A percentile compares a stretch with the other conserved stretches of the same genome.
Conservation (phyloP, 208 protist genomes). For the Leishmania tarentolae region DNA sequence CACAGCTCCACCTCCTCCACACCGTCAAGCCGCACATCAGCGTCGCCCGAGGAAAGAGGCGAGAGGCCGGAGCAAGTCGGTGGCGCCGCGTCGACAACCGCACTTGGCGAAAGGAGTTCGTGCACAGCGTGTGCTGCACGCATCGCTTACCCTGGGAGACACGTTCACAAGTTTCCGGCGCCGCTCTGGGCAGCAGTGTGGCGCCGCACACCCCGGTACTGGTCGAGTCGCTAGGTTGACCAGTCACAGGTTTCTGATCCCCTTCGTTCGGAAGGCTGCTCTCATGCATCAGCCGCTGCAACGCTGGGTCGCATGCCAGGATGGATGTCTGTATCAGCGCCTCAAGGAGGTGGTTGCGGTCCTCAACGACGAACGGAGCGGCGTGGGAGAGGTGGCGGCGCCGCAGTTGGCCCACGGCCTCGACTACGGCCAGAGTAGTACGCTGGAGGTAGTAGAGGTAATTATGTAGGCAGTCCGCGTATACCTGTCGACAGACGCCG, state of each 20-base stretch:
- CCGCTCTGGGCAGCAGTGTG: neutral
- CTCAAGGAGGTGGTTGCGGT: slow-evolving; percentile 47
- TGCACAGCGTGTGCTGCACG: neutral
- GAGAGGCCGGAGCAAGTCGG: neutral
- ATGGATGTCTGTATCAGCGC: slow-evolving; percentile 36
- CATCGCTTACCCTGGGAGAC: neutral
- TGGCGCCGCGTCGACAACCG: neutral
- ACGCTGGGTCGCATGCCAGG: slow-evolving; percentile 24
- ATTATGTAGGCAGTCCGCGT: slow-evolving; percentile 39
- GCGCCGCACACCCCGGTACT: neutral
- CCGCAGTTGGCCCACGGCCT: slow-evolving; percentile 31
- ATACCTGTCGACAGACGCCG: slow-evolving; percentile 22
- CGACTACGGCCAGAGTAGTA: slow-evolving; percentile 39
- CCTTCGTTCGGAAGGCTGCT: neutral
- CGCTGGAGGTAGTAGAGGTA: slow-evolving; percentile 43
- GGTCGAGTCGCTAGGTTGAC: neutral
- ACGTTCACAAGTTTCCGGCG: neutral
- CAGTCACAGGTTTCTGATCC: neutral
- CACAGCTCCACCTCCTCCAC: slow-evolving; percentile 74
- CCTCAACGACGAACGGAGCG: slow-evolving; percentile 43
- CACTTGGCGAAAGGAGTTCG: neutral
- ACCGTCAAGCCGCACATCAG: slow-evolving; percentile 45
- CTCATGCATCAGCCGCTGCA: slow-evolving; percentile 26
- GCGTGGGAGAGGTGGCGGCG: slow-evolving; percentile 18
- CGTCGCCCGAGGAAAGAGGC: slow-evolving; percentile 6